Evolutionary conservation across 257 asterid species (phyloP).

Genomic region (Solanum bulbocastanum): DNA sequence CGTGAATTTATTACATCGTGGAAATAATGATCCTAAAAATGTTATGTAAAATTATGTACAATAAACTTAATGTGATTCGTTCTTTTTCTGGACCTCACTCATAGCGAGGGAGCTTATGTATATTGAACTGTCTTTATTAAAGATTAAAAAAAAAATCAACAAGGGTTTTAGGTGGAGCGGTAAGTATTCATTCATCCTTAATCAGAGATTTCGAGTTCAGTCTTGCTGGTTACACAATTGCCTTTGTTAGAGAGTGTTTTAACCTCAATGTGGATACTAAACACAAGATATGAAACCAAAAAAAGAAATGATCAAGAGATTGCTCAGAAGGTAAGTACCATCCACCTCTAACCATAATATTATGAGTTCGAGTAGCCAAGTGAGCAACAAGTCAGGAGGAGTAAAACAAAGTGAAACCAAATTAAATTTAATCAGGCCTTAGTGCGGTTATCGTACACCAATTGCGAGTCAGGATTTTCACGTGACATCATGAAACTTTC

Average conservation of each 20-base stretch:
- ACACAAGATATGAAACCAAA: background rate
- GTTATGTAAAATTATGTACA: background rate
- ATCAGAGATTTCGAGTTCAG: background rate
- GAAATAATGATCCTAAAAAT: background rate
- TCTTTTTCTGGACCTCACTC: background rate
- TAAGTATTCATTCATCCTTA: background rate
- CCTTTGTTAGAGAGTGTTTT: background rate
- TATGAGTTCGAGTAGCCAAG: background rate
- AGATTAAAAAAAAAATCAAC: background rate
- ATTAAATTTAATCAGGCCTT: background rate
- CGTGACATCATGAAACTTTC: too few relatives aligned
- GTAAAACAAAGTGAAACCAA: too few relatives aligned
- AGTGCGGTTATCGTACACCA: background rate
- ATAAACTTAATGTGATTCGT: background rate
- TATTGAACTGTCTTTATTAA: background rate
- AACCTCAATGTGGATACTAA: background rate
- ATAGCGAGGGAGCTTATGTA: background rate
- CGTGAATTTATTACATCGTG: background rate
- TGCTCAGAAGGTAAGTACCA: background rate
- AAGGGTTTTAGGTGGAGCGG: background rate
- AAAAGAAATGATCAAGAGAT: background rate
- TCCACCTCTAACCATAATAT: background rate
- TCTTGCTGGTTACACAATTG: rapidly evolving
- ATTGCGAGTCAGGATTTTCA: too few relatives aligned
- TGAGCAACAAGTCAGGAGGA: background rate